phyloP scores from a whole-genome alignment of 148 eudicot species.

The Camellia sinensis region DNA sequence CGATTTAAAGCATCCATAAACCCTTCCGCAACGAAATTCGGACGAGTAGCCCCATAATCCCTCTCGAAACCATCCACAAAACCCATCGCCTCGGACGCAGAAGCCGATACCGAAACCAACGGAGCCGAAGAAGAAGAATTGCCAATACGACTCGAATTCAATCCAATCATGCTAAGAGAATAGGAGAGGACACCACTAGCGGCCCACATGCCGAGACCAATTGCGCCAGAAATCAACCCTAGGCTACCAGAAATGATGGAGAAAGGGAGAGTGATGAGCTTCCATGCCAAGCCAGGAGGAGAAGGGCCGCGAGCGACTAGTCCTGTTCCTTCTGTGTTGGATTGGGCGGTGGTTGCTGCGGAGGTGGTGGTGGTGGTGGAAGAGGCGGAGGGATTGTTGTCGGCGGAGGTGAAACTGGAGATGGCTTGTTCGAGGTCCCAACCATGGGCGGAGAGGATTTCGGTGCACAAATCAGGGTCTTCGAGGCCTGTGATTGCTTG shows the following conservation, averaged over 20 bases:
- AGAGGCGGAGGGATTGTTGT: too few species aligned
- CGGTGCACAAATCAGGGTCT: conserved; percentile 80
- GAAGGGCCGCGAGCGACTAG: conserved; percentile 26
- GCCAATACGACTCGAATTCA: conserved; percentile 29
- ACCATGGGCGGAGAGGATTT: conserved; percentile 81
- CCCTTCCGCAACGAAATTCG: conserved; percentile 62
- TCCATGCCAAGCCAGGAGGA: conserved; percentile 66
- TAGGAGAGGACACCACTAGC: conserved; percentile 77
- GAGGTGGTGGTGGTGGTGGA: too few species aligned
- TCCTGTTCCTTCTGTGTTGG: conserved; percentile 20
- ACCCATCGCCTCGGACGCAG: conserved; percentile 54
- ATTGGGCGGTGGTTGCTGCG: too few species aligned
- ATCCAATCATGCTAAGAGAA: conserved; percentile 54
- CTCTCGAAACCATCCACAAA: conserved; percentile 64
- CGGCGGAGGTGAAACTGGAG: conserved; percentile 49
- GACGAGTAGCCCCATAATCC: conserved; percentile 51
- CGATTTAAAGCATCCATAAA: conserved; percentile 90
- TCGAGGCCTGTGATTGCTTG: conserved; percentile 91
- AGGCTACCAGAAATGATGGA: conserved; percentile 67
- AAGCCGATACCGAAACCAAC: conserved; percentile 41
- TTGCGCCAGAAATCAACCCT: conserved; percentile 72
- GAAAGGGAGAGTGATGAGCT: conserved; percentile 70
- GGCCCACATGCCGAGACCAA: conserved; percentile 85
- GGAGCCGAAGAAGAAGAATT: conserved; percentile 27
- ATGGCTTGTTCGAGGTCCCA: conserved; percentile 95